These are phyloP conservation scores for Oehlia diaphana DNA, from an alignment of 192 early-diverging fungal genomes.

Conservation along the genomic window DNA sequence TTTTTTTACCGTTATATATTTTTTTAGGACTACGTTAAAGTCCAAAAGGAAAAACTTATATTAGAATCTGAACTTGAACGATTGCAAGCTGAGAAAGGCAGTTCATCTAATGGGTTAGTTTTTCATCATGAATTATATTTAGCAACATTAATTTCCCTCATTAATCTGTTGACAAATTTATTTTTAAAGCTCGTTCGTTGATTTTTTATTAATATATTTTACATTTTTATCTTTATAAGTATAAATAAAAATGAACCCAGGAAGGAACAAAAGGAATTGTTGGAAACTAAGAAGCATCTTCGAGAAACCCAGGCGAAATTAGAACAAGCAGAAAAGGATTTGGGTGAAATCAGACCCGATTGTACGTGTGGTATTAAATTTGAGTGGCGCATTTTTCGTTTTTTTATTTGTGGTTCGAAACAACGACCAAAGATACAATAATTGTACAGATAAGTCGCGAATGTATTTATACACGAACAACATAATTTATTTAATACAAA, in stretches of 20 bases:
- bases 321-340: conserved; percentile 38
- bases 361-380: conserved; percentile 33
- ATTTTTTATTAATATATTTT: background rate
- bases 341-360: conserved; percentile 36
- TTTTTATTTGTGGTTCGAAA: conserved; percentile 1
- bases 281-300: conserved; percentile 33
- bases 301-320: conserved; percentile 34
- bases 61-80: conserved; percentile 40
- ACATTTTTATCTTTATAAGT: background rate
- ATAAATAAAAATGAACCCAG: conserved; percentile 1
- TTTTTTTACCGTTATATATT: background rate
- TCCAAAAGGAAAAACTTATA: conserved; percentile 51
- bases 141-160: conserved; percentile 8
- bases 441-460: background rate
- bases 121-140: background rate
- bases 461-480: background rate
- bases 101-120: conserved; percentile 30
- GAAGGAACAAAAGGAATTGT: conserved; percentile 36
- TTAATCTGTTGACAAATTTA: background rate
- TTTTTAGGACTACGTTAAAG: conserved; percentile 55
- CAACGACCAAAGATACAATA: background rate
- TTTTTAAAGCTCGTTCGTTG: background rate
- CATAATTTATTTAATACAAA: background rate
- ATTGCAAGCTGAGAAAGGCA: conserved; percentile 29
- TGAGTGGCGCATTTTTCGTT: background rate